phyloP scores from a whole-genome alignment of 176 grass and related monocot genomes.

The Triticum aestivum region DNA sequence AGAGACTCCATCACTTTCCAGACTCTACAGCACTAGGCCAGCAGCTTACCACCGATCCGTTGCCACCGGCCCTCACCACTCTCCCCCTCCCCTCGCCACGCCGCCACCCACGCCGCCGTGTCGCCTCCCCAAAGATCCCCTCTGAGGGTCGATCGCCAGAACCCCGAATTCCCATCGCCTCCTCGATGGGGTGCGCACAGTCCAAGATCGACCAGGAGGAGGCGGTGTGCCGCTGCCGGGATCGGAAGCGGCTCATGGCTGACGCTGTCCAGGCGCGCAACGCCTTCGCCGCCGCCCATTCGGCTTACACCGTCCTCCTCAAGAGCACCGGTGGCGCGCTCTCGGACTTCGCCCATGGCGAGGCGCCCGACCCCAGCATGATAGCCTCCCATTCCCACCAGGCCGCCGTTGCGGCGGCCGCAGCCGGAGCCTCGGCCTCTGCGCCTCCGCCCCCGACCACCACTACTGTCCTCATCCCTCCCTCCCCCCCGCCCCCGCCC shows the following conservation, averaged over 20 bases:
- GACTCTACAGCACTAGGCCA: too few species aligned
- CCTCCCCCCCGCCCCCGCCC: slow-evolving; percentile 55
- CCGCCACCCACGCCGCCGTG: slow-evolving; percentile 4
- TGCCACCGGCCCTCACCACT: neutral
- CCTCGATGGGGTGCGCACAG: slow-evolving; percentile 77
- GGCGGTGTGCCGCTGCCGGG: slow-evolving; percentile 77
- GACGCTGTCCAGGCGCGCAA: slow-evolving; percentile 62
- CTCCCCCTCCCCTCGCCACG: neutral
- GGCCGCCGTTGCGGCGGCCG: neutral
- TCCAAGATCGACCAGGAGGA: slow-evolving; percentile 97
- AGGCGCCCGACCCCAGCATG: slow-evolving; percentile 50
- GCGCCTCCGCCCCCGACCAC: slow-evolving; percentile 33
- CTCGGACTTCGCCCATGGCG: slow-evolving; percentile 69
- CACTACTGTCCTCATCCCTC: slow-evolving; percentile 5
- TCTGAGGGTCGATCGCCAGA: slow-evolving; percentile 9
- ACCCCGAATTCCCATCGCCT: neutral
- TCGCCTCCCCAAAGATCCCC: slow-evolving; percentile 1
- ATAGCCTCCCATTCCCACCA: slow-evolving; percentile 16
- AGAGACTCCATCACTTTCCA: too few species aligned
- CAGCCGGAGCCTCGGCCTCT: slow-evolving; percentile 30
- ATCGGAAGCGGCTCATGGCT: slow-evolving; percentile 57
- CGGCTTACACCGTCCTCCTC: slow-evolving; percentile 64
- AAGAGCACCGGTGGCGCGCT: slow-evolving; percentile 85
- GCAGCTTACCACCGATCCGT: neutral
- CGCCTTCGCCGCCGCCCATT: slow-evolving; percentile 90